Evolutionary conservation across 139 green algal species (phyloP).

Genomic region (Tetradesmus lagerheimii): DNA sequence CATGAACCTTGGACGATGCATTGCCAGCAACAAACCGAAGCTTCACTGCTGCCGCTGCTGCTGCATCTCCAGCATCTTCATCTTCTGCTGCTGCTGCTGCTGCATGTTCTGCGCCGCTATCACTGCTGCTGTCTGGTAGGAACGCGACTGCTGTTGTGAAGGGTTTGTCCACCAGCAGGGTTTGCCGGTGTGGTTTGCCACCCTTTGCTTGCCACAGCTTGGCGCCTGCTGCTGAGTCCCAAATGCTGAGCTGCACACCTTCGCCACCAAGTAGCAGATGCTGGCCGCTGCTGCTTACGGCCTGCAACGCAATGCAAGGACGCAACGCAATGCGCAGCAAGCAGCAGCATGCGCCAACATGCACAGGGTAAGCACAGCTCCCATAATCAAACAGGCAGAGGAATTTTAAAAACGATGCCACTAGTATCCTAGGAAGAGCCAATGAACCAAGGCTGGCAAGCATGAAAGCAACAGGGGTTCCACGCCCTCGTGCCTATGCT

Average conservation of each 20-base stretch:
- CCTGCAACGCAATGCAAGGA: neutral
- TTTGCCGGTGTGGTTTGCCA: slow-evolving; percentile 52
- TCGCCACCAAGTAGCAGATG: slow-evolving; percentile 51
- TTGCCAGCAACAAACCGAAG: slow-evolving; percentile 38
- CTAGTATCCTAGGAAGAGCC: too few relatives aligned
- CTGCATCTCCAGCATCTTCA: neutral
- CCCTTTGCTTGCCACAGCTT: slow-evolving; percentile 57
- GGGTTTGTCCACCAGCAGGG: slow-evolving; percentile 56
- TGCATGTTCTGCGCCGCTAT: too few relatives aligned
- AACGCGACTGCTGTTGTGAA: slow-evolving; percentile 57
- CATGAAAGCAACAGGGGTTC: too few relatives aligned
- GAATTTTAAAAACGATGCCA: too few relatives aligned
- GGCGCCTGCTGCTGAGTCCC: slow-evolving; percentile 54
- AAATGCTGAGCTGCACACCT: slow-evolving; percentile 59
- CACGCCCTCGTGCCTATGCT: too few relatives aligned
- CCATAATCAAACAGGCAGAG: too few relatives aligned
- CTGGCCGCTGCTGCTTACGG: neutral
- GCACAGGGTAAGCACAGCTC: neutral
- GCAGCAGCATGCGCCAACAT: neutral
- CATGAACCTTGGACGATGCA: slow-evolving; percentile 13
- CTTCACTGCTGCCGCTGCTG: neutral
- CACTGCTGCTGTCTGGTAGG: slow-evolving; percentile 43
- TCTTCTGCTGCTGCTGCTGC: neutral
- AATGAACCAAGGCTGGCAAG: too few relatives aligned
- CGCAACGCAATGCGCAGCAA: neutral